Conservation (phyloP, 2,329 filamentous ascomycete genomes). For the Scedosporium minutisporum region DNA sequence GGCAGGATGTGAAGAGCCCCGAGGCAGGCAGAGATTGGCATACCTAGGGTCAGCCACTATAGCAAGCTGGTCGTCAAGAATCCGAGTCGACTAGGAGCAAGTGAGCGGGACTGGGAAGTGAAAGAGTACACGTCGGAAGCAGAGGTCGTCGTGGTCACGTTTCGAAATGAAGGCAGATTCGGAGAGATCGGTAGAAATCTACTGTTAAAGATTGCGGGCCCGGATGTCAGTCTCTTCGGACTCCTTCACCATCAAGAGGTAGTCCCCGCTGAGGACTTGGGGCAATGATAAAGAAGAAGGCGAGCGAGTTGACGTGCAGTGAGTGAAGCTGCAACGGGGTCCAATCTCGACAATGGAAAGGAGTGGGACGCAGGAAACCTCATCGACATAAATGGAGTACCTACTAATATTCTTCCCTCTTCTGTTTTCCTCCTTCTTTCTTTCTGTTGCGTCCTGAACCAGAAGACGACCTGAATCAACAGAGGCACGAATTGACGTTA, state of each 20-base stretch:
- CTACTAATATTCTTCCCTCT: background rate
- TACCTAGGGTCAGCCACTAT: background rate
- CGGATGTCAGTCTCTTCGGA: background rate
- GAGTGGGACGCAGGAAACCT: background rate
- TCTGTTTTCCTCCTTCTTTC: background rate
- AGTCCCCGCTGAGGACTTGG: background rate
- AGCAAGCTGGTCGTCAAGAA: background rate
- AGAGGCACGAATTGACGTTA: background rate
- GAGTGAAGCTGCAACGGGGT: background rate
- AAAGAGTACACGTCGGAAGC: background rate
- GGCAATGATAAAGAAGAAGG: background rate
- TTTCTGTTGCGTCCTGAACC: background rate
- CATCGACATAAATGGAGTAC: background rate
- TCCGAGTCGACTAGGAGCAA: background rate
- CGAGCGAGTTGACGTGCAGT: background rate
- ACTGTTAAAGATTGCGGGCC: background rate
- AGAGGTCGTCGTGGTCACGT: background rate
- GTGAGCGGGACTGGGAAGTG: no score
- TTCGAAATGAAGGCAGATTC: background rate
- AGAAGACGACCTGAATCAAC: background rate
- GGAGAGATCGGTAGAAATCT: background rate
- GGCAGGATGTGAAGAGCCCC: no score
- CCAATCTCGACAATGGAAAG: background rate
- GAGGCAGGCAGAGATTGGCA: background rate
- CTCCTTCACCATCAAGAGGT: background rate